phyloP scores from a whole-genome alignment of 192 early-diverging fungal species.

The Podila minutissima region DNA sequence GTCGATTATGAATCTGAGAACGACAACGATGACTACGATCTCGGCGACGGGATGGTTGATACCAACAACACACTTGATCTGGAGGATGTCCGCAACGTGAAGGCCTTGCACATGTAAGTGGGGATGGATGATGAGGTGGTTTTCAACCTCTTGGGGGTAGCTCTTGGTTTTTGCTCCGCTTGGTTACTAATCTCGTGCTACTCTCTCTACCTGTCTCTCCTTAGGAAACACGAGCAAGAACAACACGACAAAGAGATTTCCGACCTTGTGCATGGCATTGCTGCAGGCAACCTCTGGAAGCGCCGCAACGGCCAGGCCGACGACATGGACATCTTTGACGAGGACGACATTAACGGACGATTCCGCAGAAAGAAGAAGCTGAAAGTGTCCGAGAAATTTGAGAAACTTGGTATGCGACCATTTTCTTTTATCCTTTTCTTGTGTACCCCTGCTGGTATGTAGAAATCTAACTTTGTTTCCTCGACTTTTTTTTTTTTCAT shows the following conservation, averaged over 20 bases:
- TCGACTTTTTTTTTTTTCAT: neutral
- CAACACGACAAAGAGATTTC: conserved; percentile 41
- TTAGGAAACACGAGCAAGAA: conserved; percentile 41
- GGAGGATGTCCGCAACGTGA: conserved; percentile 26
- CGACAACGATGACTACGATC: conserved; percentile 42
- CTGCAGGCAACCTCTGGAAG: conserved; percentile 45
- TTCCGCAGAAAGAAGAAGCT: conserved; percentile 47
- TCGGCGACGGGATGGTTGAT: conserved; percentile 45
- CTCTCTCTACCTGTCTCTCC: neutral
- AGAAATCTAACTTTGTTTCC: neutral
- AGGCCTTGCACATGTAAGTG: conserved; percentile 40
- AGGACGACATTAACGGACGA: conserved; percentile 40
- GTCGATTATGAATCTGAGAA: conserved; percentile 48
- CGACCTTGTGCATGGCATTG: conserved; percentile 44
- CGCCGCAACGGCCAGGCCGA: conserved; percentile 41
- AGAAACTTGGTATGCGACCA: conserved; percentile 31
- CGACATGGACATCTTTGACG: conserved; percentile 43
- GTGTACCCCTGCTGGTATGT: neutral
- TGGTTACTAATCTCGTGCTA: neutral
- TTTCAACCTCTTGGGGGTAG: no score
- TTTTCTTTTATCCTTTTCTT: neutral
- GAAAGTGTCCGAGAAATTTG: conserved; percentile 47
- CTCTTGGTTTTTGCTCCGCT: neutral
- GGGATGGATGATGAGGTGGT: neutral
- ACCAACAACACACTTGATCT: conserved; percentile 10